These are phyloP conservation scores for Cyclostephanos tholiformis DNA, from an alignment of 108 stramenopile genomes.

Conservation along the genomic window DNA sequence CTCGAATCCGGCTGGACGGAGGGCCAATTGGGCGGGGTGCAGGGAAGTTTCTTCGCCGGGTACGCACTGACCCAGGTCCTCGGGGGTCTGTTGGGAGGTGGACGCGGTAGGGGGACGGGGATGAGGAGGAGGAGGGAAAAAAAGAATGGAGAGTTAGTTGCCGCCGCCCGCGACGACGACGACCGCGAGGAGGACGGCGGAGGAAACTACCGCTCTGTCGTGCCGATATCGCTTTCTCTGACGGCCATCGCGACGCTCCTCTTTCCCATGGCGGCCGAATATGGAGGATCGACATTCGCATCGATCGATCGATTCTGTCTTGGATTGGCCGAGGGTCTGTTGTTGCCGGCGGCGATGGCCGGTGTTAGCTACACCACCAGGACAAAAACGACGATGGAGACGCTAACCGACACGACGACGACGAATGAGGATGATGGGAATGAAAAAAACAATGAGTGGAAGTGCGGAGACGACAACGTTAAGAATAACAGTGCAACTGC, in stretches of 20 bases:
- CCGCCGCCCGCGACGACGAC: not conserved
- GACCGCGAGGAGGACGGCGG: not conserved
- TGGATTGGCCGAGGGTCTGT: conserved; percentile 42
- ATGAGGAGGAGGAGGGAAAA: not conserved
- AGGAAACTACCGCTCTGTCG: conserved; percentile 27
- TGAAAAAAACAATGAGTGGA: not conserved
- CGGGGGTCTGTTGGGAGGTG: conserved; percentile 36
- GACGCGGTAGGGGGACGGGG: not conserved
- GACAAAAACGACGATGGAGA: too few species aligned
- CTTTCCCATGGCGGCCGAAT: conserved; percentile 31
- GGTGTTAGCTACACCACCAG: conserved; percentile 39
- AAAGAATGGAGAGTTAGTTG: not conserved
- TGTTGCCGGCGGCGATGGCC: conserved; percentile 46
- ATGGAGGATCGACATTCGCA: conserved; percentile 23
- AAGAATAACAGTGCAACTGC: conserved; percentile 33
- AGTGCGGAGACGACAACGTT: not conserved
- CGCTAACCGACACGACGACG: too few species aligned
- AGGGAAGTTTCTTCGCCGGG: conserved; percentile 35
- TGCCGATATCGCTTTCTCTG: conserved; percentile 30
- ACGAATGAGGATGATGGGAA: not conserved
- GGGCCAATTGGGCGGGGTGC: conserved; percentile 37
- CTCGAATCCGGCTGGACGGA: conserved; percentile 41
- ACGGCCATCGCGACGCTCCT: conserved; percentile 37
- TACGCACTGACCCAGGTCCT: conserved; percentile 46
- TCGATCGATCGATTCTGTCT: conserved; percentile 35